Evolutionary conservation across 2,329 filamentous ascomycete species (phyloP).

Genomic region (Colletotrichum scovillei): DNA sequence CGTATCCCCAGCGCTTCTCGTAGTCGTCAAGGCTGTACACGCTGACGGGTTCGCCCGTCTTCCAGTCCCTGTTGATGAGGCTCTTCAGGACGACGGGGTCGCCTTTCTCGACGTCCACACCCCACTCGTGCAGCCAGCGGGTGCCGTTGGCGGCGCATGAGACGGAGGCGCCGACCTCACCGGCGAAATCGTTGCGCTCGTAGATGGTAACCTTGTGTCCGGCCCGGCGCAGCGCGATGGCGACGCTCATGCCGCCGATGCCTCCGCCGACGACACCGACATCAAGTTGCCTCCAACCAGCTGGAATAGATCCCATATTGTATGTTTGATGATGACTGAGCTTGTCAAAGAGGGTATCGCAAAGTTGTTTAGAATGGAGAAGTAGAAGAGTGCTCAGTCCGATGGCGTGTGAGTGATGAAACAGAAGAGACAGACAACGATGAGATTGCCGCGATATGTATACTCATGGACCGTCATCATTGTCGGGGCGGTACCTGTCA

Average conservation of each 20-base stretch:
- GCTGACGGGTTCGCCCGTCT: conserved; percentile 73
- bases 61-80: conserved; percentile 78
- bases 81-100: conserved; percentile 74
- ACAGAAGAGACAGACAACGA: neutral
- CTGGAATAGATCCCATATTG: conserved; percentile 27
- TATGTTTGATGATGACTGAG: neutral
- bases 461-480: neutral
- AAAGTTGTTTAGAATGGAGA: neutral
- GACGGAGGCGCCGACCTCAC: conserved; percentile 75
- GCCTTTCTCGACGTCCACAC: conserved; percentile 71
- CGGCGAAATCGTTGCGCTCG: conserved; percentile 73
- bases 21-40: conserved; percentile 75
- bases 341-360: neutral
- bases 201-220: conserved; percentile 69
- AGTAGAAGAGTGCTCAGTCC: neutral
- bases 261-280: conserved; percentile 59
- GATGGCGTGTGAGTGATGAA: neutral
- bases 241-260: conserved; percentile 59
- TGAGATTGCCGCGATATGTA: conserved; percentile 20
- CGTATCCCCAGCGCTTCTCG: conserved; percentile 71
- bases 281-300: conserved; percentile 57
- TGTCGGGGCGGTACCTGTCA: neutral
- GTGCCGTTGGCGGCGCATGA: conserved; percentile 78
- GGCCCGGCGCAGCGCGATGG: conserved; percentile 58
- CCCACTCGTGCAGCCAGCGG: conserved; percentile 76